phyloP scores from a whole-genome alignment of 1,139 yeast genomes.

The Saccharomyces pastorianus region DNA sequence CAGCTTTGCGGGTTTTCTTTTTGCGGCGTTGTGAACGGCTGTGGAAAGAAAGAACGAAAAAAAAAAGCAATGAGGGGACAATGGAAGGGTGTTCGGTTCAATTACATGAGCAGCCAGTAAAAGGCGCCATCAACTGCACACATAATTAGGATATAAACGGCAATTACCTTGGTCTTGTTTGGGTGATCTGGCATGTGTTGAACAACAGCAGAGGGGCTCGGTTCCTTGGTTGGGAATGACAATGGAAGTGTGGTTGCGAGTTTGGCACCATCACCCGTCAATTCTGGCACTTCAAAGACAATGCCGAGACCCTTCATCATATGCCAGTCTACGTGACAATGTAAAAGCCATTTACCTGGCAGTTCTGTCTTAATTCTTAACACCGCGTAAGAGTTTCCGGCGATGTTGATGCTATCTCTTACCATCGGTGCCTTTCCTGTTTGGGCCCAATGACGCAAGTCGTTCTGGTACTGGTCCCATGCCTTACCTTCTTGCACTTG shows the following conservation, averaged over 20 bases:
- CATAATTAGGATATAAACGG: constrained; percentile 13
- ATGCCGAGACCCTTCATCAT: constrained; percentile 59
- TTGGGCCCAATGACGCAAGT: constrained; percentile 18
- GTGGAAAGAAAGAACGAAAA: not conserved
- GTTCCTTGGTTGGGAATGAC: not conserved
- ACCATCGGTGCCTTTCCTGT: constrained; percentile 40
- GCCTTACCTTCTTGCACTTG: constrained; percentile 32
- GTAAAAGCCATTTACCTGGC: constrained; percentile 77
- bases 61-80: not conserved
- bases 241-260: not conserved
- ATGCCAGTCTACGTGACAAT: constrained; percentile 81
- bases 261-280: not conserved
- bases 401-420: constrained; percentile 59
- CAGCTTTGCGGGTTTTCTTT: constrained; percentile 1
- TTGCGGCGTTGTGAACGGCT: constrained; percentile 4
- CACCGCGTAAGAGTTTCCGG: constrained; percentile 50
- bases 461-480: constrained; percentile 15
- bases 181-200: not conserved
- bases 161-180: constrained; percentile 7
- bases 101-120: constrained; percentile 9
- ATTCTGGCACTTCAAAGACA: constrained; percentile 38
- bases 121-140: constrained; percentile 8
- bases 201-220: not conserved
- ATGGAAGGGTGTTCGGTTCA: not conserved
- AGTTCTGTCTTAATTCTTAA: constrained; percentile 56